Evolutionary conservation across 306 rosid species (phyloP).

Genomic region (Rosa multiflora): DNA sequence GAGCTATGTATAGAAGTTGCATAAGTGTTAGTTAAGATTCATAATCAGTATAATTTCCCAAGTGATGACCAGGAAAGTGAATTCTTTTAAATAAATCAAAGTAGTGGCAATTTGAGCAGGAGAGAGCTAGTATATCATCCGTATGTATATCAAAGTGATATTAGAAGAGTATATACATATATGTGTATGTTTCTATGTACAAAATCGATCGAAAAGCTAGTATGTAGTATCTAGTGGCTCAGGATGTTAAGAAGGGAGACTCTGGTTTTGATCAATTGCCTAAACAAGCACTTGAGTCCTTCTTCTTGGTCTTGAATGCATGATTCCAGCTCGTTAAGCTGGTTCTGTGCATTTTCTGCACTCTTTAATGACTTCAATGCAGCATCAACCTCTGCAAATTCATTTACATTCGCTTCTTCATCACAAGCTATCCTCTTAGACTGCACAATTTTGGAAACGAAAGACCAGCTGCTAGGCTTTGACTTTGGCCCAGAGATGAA

Average conservation of each 20-base stretch:
- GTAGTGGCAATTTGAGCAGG: not conserved
- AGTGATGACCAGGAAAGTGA: too few relatives aligned
- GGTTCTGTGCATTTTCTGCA: slow-evolving; percentile 15
- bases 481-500: slow-evolving; percentile 25
- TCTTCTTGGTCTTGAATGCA: slow-evolving; percentile 36
- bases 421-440: not conserved
- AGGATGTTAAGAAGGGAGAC: slow-evolving; percentile 38
- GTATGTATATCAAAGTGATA: not conserved
- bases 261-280: slow-evolving; percentile 39
- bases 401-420: slow-evolving; percentile 3
- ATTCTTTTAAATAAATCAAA: not conserved
- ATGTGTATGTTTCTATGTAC: not conserved
- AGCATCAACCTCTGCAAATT: slow-evolving; percentile 6
- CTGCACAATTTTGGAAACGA: slow-evolving; percentile 10
- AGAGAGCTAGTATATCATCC: not conserved
- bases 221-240: slow-evolving; percentile 16
- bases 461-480: slow-evolving; percentile 24
- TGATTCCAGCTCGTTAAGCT: slow-evolving; percentile 17
- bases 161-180: not conserved
- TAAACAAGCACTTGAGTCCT: slow-evolving; percentile 22
- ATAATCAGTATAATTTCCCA: too few relatives aligned
- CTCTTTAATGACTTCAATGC: not conserved
- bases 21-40: too few relatives aligned
- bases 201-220: not conserved
- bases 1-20: too few relatives aligned